Evolutionary conservation across 495 filamentous ascomycete species (phyloP), one percentile per base, ranked within the genome.

Genomic region (Penicillium goetzii): DNA sequence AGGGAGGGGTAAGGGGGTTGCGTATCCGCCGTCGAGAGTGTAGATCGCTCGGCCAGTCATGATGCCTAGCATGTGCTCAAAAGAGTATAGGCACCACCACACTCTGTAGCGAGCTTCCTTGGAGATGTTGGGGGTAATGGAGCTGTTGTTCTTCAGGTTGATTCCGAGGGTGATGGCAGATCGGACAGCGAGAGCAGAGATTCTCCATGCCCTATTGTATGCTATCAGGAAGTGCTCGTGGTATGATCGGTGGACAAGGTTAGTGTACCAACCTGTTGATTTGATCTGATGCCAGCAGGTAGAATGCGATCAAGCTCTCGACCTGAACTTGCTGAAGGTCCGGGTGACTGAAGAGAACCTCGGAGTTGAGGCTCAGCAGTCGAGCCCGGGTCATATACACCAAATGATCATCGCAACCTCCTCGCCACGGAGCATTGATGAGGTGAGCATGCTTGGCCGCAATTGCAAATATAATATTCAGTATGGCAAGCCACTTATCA

Each of bases 241-340:
- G 14, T 33, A 12, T 0, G 28, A 43, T 7, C 17, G 2, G 21
- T 23, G 21, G 19, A 36, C 2, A 28, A 26, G 5, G 9, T 4
- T n/a, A 36, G 28, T 19, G 30, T 61, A 55, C 78, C 69, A 72
- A 89, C 88, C 88, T 75, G 62, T 88, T 90, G 26, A 89, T 83
- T 59, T 88, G 86, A 67, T 85, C 83, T 25, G 81, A 84, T 14
- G 84, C 70, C 30, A 90, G 76, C 34, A 89, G 78, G 71, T 90
- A 91, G 52, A 89, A 84, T 25, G 82, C 77, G 30, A 86, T 80
- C 53, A 91, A 72, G 26, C 81, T 86, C 45, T 84, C 75, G 26
- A 88, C 80, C 66, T 88, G 85, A 9, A 88, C 81, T 68, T 85
- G 86, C 47, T 88, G 83, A n/a, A 90, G 74, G 72, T 88, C 83